Percentiles rank a stretch among this genome's conserved stretches.
Conservation (phyloP, 2,329 filamentous ascomycete genomes). For the Colletotrichum sp. region DNA sequence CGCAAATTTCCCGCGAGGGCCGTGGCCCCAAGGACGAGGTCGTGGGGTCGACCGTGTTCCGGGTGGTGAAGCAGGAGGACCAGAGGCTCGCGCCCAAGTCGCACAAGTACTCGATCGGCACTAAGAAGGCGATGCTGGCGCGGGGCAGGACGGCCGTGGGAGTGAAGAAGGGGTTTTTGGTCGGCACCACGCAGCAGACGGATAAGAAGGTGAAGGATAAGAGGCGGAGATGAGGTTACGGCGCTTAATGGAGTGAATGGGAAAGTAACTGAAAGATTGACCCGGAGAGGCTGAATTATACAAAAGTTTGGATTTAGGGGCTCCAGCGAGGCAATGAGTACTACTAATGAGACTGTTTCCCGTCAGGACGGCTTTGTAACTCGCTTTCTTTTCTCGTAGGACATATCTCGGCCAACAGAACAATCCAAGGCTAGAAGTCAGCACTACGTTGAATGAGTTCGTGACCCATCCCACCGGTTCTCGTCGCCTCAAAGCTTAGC, state of each 20-base stretch:
- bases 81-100: constrained; percentile 52
- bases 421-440: background rate
- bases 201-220: background rate
- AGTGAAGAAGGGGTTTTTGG: constrained; percentile 49
- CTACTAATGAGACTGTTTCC: background rate
- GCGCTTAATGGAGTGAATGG: background rate
- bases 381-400: background rate
- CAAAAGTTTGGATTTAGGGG: constrained; percentile 11
- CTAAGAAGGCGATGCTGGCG: constrained; percentile 50
- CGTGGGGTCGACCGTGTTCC: constrained; percentile 59
- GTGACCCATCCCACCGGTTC: background rate
- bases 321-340: background rate
- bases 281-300: background rate
- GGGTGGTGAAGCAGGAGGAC: constrained; percentile 51
- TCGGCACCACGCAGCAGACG: constrained; percentile 15
- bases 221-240: background rate
- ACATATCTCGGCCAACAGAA: background rate
- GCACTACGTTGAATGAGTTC: background rate
- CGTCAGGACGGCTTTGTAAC: background rate
- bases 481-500: constrained; percentile 5
- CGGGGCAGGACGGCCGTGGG: constrained; percentile 45
- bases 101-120: constrained; percentile 44
- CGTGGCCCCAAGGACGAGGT: constrained; percentile 45
- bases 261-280: background rate
- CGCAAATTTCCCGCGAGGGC: constrained; percentile 38